Percentiles rank a stretch among this genome's conserved stretches.
Evolutionary conservation across 345 rosid genomes (phyloP).

Genomic region (Pelargonium nanum): DNA sequence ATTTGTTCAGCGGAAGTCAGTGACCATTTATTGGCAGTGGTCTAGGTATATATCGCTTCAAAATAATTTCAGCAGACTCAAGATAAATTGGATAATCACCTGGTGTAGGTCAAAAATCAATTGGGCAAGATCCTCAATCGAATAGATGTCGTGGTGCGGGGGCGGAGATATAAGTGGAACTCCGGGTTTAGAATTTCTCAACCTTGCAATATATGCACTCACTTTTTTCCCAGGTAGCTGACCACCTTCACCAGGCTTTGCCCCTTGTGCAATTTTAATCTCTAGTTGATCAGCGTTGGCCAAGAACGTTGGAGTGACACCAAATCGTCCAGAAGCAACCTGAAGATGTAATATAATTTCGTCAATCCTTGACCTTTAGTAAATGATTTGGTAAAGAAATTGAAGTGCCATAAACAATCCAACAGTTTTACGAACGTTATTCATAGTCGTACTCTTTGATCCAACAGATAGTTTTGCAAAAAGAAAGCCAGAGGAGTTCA

Average conservation of each 20-base stretch:
- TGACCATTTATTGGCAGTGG: slow-evolving; percentile 7
- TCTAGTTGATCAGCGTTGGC: slow-evolving; percentile 90
- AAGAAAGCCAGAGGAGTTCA: slow-evolving; percentile 9
- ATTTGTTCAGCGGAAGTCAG: slow-evolving; percentile 13
- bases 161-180: slow-evolving; percentile 99
- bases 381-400: neutral
- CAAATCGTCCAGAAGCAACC: slow-evolving; percentile 99
- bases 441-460: slow-evolving; percentile 4
- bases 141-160: slow-evolving; percentile 94
- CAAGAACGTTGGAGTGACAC: slow-evolving; percentile 96
- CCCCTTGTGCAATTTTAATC: slow-evolving; percentile 99
- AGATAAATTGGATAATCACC: slow-evolving; percentile 35
- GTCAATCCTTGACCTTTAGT: neutral
- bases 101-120: slow-evolving; percentile 96
- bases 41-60: slow-evolving; percentile 1
- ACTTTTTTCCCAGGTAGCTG: slow-evolving; percentile 98
- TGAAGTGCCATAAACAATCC: neutral
- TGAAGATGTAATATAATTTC: slow-evolving; percentile 26
- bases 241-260: slow-evolving; percentile 99
- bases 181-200: slow-evolving; percentile 95
- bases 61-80: slow-evolving; percentile 7
- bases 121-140: slow-evolving; percentile 97
- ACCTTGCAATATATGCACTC: slow-evolving; percentile 92
- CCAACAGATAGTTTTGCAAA: neutral
- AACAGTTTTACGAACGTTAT: neutral